Base-by-base conservation (phyloP, 768 basidiomycete species). In the Mrakia hoshinonis region DNA sequence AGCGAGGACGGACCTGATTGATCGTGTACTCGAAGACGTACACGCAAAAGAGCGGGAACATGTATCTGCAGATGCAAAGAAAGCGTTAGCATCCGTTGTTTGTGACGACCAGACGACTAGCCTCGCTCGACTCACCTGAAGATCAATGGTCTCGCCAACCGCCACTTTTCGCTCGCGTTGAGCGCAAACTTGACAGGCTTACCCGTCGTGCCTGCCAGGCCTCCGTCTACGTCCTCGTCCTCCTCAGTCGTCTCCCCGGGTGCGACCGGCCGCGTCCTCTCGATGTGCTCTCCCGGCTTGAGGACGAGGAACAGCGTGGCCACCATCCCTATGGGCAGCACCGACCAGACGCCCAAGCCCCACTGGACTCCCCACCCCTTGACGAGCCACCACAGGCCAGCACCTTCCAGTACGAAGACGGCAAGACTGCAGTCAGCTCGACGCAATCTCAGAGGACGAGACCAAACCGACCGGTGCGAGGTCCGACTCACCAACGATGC, bases 301-400 rank as follows among this genome's bases (percentile, higher is more conserved):
- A 61, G 39, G 6, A 68, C 43, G 31, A 36, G 29, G 24, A 65
- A 49, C n/a, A 63, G 26, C 2, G 26, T 9, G 20, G 64, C 77
- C 18, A 65, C 65, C 60, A 73, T 63, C 12, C 38, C 63, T 3
- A 46, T 6, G 13, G 67, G 72, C 20, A 68, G 72, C 47, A 78
- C 74, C 58, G 76, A 78, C 18, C 77, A 76, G 18, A 95, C 76
- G 2, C 91, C 90, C 29, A 98, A 86, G 1, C 93, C 96, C 13
- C 82, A 76, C 54, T 86, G 84, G 6, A 99, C 91, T 26, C 96
- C 95, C 0, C 95, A 80, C 1, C 86, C 85, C 24, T 96, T 83
- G 4, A 98, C 81, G 74, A 92, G 83, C 95, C 95, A 98, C 96
- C 96, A 98, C 15, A 96, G 77, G 48, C 89, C 89, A 0, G 95